Percentiles rank a stretch among this genome's conserved stretches.
phyloP scores from a whole-genome alignment of 2,329 filamentous ascomycete genomes.

The Colletotrichum scovillei region DNA sequence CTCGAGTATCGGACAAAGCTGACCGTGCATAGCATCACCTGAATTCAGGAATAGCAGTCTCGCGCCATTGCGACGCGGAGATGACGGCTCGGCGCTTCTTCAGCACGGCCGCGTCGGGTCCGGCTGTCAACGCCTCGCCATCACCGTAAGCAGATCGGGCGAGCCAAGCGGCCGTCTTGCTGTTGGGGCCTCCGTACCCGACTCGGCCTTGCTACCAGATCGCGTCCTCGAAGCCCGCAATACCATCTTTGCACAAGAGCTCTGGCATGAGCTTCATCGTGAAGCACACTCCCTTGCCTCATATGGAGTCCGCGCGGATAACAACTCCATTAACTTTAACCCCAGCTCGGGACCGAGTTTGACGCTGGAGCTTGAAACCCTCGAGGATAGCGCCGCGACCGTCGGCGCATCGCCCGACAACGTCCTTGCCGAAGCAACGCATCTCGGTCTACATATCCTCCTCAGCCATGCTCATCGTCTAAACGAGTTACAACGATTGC shows the following conservation, averaged over 20 bases:
- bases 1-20: conserved; percentile 36
- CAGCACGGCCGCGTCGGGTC: conserved; percentile 69
- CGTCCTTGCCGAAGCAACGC: conserved; percentile 72
- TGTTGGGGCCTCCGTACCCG: conserved; percentile 62
- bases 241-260: conserved; percentile 84
- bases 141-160: conserved; percentile 71
- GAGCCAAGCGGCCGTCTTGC: conserved; percentile 67
- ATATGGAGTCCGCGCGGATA: conserved; percentile 75
- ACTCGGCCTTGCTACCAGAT: conserved; percentile 71
- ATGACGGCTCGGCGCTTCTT: conserved; percentile 80
- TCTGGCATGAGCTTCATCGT: conserved; percentile 89
- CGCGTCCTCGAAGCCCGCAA: conserved; percentile 81
- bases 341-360: conserved; percentile 67
- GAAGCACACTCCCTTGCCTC: conserved; percentile 81
- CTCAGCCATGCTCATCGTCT: conserved; percentile 83
- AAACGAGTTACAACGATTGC: conserved; percentile 76
- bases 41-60: conserved; percentile 78
- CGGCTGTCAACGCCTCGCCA: conserved; percentile 71
- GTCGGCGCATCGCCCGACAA: conserved; percentile 53
- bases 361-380: conserved; percentile 69
- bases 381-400: conserved; percentile 41
- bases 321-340: conserved; percentile 66
- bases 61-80: conserved; percentile 79
- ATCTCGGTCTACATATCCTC: conserved; percentile 78
- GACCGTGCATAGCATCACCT: conserved; percentile 57